Evolutionary conservation across 1,284 basidiomycete species (phyloP).

Genomic region (Melampsora americana): DNA sequence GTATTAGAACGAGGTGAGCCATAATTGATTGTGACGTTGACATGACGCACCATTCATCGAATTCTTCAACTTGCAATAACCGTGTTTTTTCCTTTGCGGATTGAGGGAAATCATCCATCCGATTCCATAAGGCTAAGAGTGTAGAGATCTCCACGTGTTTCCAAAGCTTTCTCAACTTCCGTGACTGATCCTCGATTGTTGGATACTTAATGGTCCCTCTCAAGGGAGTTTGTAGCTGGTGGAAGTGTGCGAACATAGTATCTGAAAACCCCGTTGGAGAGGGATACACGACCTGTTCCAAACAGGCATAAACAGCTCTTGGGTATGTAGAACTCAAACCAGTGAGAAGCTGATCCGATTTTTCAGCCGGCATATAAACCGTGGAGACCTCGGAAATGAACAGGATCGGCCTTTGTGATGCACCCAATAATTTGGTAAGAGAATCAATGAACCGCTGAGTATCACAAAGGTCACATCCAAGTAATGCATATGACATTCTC

Average conservation of each 20-base stretch:
- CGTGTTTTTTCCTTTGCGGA: slow-evolving; percentile 16
- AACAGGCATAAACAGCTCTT: slow-evolving; percentile 20
- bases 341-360: slow-evolving; percentile 30
- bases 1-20: background rate
- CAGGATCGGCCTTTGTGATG: slow-evolving; percentile 12
- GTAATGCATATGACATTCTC: slow-evolving; percentile 22
- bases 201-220: slow-evolving; percentile 39
- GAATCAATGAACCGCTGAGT: slow-evolving; percentile 6
- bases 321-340: slow-evolving; percentile 22
- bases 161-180: slow-evolving; percentile 3
- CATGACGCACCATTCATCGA: slow-evolving; percentile 44
- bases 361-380: slow-evolving; percentile 35
- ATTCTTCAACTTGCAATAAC: slow-evolving; percentile 21
- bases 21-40: background rate
- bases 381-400: slow-evolving; percentile 43
- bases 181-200: slow-evolving; percentile 28
- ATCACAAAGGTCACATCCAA: slow-evolving; percentile 31
- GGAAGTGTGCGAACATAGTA: slow-evolving; percentile 42
- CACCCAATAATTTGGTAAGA: slow-evolving; percentile 6
- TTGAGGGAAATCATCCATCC: slow-evolving; percentile 9
- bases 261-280: slow-evolving; percentile 31
- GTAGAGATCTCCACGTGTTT: slow-evolving; percentile 33
- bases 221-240: slow-evolving; percentile 32
- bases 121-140: slow-evolving; percentile 32
- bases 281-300: slow-evolving; percentile 39